Evolutionary conservation across 331 rosid genomes (phyloP).

Genomic region (Rhamnella rubrinervis): DNA sequence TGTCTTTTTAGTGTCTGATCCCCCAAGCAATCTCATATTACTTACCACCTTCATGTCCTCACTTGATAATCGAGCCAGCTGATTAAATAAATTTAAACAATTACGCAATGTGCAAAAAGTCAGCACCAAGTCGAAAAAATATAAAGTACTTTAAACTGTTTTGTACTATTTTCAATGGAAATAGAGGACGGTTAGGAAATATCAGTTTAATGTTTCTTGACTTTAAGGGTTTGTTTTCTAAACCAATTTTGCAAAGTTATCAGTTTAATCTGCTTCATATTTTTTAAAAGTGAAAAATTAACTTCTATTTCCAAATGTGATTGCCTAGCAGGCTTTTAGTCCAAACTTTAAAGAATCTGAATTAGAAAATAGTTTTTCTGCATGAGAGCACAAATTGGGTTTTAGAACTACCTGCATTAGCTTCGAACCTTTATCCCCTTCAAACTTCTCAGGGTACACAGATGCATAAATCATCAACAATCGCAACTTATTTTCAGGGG

Average conservation of each 20-base stretch:
- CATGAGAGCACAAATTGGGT: conserved; percentile 5
- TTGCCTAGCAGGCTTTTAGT: no score
- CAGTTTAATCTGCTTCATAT: no score
- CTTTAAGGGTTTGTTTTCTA: no score
- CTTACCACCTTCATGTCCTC: conserved; percentile 83
- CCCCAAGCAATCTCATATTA: conserved; percentile 76
- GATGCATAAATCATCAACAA: conserved; percentile 85
- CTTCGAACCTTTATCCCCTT: conserved; percentile 82
- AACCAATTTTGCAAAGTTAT: no score
- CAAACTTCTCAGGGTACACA: conserved; percentile 88
- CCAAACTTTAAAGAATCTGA: no score
- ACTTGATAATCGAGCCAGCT: conserved; percentile 79
- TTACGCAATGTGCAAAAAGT: background rate
- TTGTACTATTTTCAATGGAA: no score
- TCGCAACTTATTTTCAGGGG: conserved; percentile 80
- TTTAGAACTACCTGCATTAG: conserved; percentile 76
- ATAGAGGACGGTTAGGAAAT: no score
- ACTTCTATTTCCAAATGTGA: no score
- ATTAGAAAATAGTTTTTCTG: background rate
- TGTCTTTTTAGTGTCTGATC: conserved; percentile 49
- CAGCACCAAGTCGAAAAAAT: background rate
- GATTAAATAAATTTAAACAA: conserved; percentile 4
- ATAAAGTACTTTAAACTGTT: no score
- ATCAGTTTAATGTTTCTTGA: no score
- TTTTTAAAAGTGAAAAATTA: no score